phyloP scores from a whole-genome alignment of 306 rosid species.

The Medicago truncatula region MtrunA17r5.0-ANR NC_053046.1:23717001-23717500 shows the following conservation, averaged over 20 bases:
- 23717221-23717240: slow-evolving; percentile 35
- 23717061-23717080: not conserved
- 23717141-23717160: not conserved
- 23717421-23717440: not conserved
- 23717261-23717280: slow-evolving; percentile 55
- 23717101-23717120: too few species aligned
- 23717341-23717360: not conserved
- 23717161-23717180: slow-evolving; percentile 15
- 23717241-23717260: slow-evolving; percentile 57
- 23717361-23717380: slow-evolving; percentile 26
- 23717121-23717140: not conserved
- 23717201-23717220: slow-evolving; percentile 23
- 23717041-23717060: not conserved
- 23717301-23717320: slow-evolving; percentile 20
- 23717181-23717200: not conserved
- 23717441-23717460: not conserved
- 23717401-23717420: slow-evolving; percentile 3
- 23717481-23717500: too few species aligned
- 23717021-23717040: not conserved
- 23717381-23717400: slow-evolving; percentile 1
- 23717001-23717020: not conserved
- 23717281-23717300: slow-evolving; percentile 46
- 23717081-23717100: not conserved
- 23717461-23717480: slow-evolving; percentile 23
- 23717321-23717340: not conserved